Base-by-base conservation (phyloP, 2,329 filamentous ascomycete species). In the Bipolaris gigantea region DNA sequence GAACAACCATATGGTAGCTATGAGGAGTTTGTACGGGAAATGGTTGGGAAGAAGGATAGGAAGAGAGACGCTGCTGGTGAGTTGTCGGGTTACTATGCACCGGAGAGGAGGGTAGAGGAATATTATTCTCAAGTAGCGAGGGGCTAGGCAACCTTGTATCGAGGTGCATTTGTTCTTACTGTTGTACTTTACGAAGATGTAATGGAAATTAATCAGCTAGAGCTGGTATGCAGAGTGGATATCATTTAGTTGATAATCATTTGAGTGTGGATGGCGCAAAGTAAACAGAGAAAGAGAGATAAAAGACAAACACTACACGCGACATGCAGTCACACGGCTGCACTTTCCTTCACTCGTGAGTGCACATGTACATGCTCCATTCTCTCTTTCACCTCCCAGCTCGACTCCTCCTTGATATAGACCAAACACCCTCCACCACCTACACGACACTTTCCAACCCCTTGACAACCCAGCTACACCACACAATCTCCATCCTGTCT, bases 31-130 rank as follows among this genome's bases (percentile, higher is more conserved):
- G 51, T 58, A 32, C 41, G 43, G 43, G 55, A 60, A 34, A 52
- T 59, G 50, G 36, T 48, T 13, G 50, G 50, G 38, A 63, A 51
- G 32, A 55, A 52, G 32, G 55, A 66, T 33, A 60, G 59, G 36
- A 41, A 33, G 25, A 27, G 52, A n/a, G 32, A 51, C 47, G 23
- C 25, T 50, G 32, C 40, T 42, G 6, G 53, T 58, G 11, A 34
- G 18, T 27, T 9, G 33, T 36, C 43, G 4, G 50, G 59, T 27
- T 70, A 62, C 36, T 69, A 66, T 60, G 66, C 66, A 52, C 66
- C 66, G 16, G 56, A 57, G 53, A 58, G 58, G 55, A 55, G 42
- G 42, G 32, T 61, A 7, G 56, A 49, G 33, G 63, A 67, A 48
- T 68, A 57, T 53, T 69, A 66, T 59, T 45, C 53, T 10, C 56